phyloP scores from a whole-genome alignment of 2,329 filamentous ascomycete species.

The Colletotrichum godetiae region DNA sequence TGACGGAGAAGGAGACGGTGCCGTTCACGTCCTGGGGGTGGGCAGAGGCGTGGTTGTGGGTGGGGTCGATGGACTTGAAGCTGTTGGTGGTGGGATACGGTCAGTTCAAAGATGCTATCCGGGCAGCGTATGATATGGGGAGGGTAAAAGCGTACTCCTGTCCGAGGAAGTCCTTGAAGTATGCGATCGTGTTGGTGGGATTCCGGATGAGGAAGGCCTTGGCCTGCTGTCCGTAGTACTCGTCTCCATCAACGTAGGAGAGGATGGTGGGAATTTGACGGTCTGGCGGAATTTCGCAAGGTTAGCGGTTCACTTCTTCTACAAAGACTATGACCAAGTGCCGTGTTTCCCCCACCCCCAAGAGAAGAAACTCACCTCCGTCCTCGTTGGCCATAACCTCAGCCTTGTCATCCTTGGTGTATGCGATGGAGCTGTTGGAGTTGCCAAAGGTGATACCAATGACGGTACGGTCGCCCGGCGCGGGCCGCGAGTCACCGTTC shows the following conservation, averaged over 20 bases:
- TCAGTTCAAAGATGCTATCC: slow-evolving; percentile 37
- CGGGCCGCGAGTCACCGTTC: slow-evolving; percentile 54
- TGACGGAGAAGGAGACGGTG: slow-evolving; percentile 83
- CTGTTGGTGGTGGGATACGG: slow-evolving; percentile 49
- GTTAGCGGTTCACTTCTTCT: slow-evolving; percentile 8
- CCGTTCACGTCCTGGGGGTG: slow-evolving; percentile 83
- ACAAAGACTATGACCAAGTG: slow-evolving; percentile 54
- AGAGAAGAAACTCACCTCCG: slow-evolving; percentile 67
- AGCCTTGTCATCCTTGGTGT: slow-evolving; percentile 91
- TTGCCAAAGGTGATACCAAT: slow-evolving; percentile 99
- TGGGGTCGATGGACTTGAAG: slow-evolving; percentile 97
- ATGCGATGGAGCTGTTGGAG: slow-evolving; percentile 97
- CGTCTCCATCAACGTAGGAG: slow-evolving; percentile 95
- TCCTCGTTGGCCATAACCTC: slow-evolving; percentile 99
- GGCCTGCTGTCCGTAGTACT: slow-evolving; percentile 95
- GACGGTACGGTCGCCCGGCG: slow-evolving; percentile 72
- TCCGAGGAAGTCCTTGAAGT: slow-evolving; percentile 95
- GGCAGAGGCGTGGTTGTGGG: slow-evolving; percentile 91
- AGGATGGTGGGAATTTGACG: slow-evolving; percentile 95
- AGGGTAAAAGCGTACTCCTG: slow-evolving; percentile 76
- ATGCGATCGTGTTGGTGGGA: slow-evolving; percentile 90
- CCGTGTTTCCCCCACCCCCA: background rate
- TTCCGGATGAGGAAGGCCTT: slow-evolving; percentile 95
- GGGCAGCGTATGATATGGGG: background rate
- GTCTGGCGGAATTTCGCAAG: slow-evolving; percentile 64